Evolutionary conservation across 1,284 basidiomycete genomes (phyloP), one percentile per base, ranked within the genome.

Genomic region (Irpex lacteus): DNA sequence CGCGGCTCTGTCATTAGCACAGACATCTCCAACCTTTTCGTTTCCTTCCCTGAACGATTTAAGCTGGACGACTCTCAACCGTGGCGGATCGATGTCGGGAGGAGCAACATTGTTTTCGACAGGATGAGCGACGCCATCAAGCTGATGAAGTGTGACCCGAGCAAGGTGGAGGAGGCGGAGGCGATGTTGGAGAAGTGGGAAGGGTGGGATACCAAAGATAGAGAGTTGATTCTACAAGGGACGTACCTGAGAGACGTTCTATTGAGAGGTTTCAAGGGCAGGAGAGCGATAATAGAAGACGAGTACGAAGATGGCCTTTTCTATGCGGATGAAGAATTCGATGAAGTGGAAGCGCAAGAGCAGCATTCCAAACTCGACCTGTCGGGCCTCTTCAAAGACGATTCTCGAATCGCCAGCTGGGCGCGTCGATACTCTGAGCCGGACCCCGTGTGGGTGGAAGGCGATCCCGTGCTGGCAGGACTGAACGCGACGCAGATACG

Each of bases 401-500:
- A 59, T 19, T 21, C 40, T 9, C 11, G 54, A 9, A 55, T 55
- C 11, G 54, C 32, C 8, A 55, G 54, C 69, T 95, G 94, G 94
- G 87, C 87, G 2, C 77, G 75, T 59, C 81, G 93, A 56, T 88
- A 94, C 74, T 80, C 83, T 15, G 76, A 77, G n/a, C 75, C 78
- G 18, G 74, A 85, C 59, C 92, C 94, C 0, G 70, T 95, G 32
- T 76, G 80, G 0, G 77, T 95, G 1, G 90, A 94, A 63, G 94
- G 94, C 5, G 96, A 98, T 76, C 95, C 95, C 0, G 75, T 81
- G 1, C 74, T 97, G 0, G 66, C 72, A 0, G 81, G 81, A 0
- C 75, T 98, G 67, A 98, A 97, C 72, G 72, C 76, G 8, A 91
- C 89, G n/a, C 95, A 98, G 75, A 83, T 85, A 61, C 81, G 86